A percentile compares a stretch with the other conserved stretches of the same genome.
phyloP scores from a whole-genome alignment of 2,329 filamentous ascomycete species.

The Drechslera avenae region DNA sequence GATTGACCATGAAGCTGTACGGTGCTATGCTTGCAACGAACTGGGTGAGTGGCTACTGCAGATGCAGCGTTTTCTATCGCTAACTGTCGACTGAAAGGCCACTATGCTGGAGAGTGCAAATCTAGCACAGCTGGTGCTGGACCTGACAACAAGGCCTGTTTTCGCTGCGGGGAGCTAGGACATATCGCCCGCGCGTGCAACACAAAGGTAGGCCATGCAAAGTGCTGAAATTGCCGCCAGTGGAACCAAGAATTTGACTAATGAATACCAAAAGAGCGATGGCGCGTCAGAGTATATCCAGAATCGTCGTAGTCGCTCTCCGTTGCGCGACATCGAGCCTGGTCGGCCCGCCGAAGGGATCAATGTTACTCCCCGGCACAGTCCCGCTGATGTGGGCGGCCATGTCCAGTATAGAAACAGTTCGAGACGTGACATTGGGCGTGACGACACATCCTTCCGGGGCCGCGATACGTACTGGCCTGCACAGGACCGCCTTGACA shows the following conservation, averaged over 20 bases:
- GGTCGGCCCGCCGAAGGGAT: background rate
- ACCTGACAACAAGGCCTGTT: background rate
- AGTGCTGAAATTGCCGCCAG: background rate
- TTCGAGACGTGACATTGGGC: too few relatives aligned
- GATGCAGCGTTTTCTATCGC: background rate
- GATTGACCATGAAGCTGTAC: background rate
- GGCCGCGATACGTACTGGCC: too few relatives aligned
- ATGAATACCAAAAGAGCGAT: background rate
- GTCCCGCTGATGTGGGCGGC: too few relatives aligned
- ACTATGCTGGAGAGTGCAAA: background rate
- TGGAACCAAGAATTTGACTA: background rate
- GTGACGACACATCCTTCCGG: too few relatives aligned
- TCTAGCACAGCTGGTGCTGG: background rate
- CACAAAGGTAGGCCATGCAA: background rate
- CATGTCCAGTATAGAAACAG: too few relatives aligned
- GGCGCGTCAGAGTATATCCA: background rate
- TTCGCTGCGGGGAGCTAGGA: background rate
- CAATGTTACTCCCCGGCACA: too few relatives aligned
- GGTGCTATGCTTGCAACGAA: background rate
- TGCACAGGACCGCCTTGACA: too few relatives aligned
- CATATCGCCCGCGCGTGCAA: conserved; percentile 1
- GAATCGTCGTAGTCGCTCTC: background rate
- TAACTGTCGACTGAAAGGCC: background rate
- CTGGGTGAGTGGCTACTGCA: background rate
- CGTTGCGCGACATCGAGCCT: background rate